Evolutionary conservation across 2,329 filamentous ascomycete genomes (phyloP), one percentile per base, ranked within the genome.

Genomic region (Paecilomyces dactylethromorphus): DNA sequence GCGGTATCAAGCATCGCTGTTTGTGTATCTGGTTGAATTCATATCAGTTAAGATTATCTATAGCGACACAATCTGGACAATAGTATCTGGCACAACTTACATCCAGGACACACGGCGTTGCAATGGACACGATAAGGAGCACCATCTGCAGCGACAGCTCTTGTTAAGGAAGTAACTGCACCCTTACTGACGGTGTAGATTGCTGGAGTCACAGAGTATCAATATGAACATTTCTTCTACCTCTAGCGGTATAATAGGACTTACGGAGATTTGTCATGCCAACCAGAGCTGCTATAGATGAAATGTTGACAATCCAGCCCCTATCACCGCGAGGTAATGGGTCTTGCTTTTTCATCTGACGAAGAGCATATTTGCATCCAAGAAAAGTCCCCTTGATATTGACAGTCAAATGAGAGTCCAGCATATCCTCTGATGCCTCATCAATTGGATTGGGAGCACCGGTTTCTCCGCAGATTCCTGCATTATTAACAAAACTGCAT

Each of bases 271-370:
- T 31, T 45, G 49, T 59, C 4, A 65, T 62, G 0, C 63, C 79
- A 0, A 80, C 71, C 0, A 78, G 59, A 0, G 78, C 80, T 35
- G 73, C 69, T 13, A 80, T 75, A 1, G 76, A 79, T 0, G 79
- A 73, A 0, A 78, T 76, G 56, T 82, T 82, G 50, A 82, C 74
- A 54, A 82, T 79, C 76, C 79, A 81, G 1, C 80, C 81, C 24
- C 78, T 62, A 53, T 80, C 75, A 15, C 79, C 76, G 2, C 62
- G 66, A 1, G 62, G 59, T 3, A 71, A 67, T 0, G 71, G 73
- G 0, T 76, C 69, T 60, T 85, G 83, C 6, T 70, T 69, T 11
- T 82, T 68, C 79, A 85, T 83, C 60, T 83, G 81, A 0, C 60
- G 58, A 1, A 73, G 68, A 1, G 77, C 78, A 60, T 78, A 80